Evolutionary conservation across 2,329 filamentous ascomycete species (phyloP), one percentile per base, ranked within the genome.

Genomic region (Colletotrichum navitas): DNA sequence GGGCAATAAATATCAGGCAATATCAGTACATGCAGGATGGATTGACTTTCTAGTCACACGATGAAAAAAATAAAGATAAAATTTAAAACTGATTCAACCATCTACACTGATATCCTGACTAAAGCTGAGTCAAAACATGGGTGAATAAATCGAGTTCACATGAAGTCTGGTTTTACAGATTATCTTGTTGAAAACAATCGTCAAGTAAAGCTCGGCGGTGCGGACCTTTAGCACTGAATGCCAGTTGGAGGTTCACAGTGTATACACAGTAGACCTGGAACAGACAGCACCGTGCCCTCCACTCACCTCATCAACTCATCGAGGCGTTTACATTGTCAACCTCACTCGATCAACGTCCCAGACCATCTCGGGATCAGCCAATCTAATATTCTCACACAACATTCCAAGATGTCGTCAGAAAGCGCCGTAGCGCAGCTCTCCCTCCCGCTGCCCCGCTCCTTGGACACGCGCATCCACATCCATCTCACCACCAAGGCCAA

Each of bases 381-480:
- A 16, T 34, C 43, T 24, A 29, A 10, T 12, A 26, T 45, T 45
- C 43, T 29, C 21, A 32, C 36, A 47, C 26, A 47, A 34, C 8
- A 16, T 36, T 43, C 26, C 24, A 68, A 63, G 29, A 74, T 62
- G 66, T 75, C 26, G 75, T 78, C 2, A 76, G 81, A 39, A 41
- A 64, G 59, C 32, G 60, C n/a, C 32, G 34, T 64, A 21, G 41
- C 32, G 29, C 81, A 91, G 76, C 80, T 92, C 14, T 90, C 89
- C 1, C 83, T 92, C 32, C 87, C 88, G 7, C 83, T 92, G 29
- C 90, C 90, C 14, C 85, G 84, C 72, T 86, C 90, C 1, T 80
- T 89, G 24, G 89, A 91, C 76, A 89, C 90, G 10, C 87, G 85
- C 74, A 86, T 92, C 72, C 88, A 90, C 78, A 78, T 91, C 45